Evolutionary conservation across 331 rosid genomes (phyloP).

Genomic region (Arachis monticola): DNA sequence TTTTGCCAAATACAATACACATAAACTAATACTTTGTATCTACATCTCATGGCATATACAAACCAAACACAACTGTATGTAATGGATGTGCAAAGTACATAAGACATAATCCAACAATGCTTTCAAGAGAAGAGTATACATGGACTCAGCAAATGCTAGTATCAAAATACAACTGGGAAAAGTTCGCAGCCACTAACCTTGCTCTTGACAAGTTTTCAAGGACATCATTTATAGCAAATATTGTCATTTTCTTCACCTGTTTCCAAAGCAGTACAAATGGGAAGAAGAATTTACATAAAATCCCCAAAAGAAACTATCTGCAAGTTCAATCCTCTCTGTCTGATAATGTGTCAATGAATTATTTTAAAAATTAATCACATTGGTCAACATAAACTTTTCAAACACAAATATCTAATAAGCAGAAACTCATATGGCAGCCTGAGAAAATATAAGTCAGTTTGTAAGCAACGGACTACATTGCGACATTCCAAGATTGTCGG

Average conservation of each 20-base stretch:
- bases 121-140: neutral
- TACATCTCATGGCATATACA: too few relatives aligned
- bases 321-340: neutral
- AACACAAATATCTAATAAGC: neutral
- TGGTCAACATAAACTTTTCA: neutral
- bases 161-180: neutral
- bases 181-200: slow-evolving; percentile 39
- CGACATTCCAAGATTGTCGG: too few relatives aligned
- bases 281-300: neutral
- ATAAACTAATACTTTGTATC: too few relatives aligned
- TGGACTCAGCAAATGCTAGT: neutral
- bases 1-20: too few relatives aligned
- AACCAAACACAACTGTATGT: neutral
- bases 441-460: neutral
- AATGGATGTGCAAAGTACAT: neutral
- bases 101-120: neutral
- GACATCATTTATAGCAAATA: slow-evolving; percentile 46
- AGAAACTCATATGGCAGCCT: neutral
- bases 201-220: slow-evolving; percentile 36
- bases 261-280: slow-evolving; percentile 24
- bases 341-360: neutral
- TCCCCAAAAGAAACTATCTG: neutral
- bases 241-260: slow-evolving; percentile 71
- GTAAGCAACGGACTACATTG: neutral
- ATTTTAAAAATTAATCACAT: neutral